These are phyloP conservation scores for Aspergillaceae sp. DNA, from an alignment of 2,329 filamentous ascomycete species.

Conservation along the genomic window DNA sequence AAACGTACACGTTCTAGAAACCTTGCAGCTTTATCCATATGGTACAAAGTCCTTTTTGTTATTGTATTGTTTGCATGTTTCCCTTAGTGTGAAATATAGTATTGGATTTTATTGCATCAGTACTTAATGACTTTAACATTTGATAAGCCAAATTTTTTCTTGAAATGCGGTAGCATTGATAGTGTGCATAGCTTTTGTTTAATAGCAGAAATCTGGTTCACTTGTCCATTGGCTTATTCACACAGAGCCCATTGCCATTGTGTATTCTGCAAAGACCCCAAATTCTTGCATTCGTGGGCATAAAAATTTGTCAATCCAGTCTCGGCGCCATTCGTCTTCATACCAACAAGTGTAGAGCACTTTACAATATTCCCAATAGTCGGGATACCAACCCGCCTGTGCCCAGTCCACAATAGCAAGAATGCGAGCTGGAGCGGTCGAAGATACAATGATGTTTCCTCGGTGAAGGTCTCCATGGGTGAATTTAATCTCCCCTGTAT, in stretches of 20 bases:
- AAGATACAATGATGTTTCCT: conserved; percentile 24
- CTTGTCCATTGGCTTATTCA: not conserved
- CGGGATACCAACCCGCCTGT: conserved; percentile 26
- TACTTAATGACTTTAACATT: too few species aligned
- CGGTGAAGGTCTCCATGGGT: conserved; percentile 27
- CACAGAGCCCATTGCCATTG: not conserved
- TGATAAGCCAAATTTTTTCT: too few species aligned
- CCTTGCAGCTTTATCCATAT: too few species aligned
- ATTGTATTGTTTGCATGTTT: too few species aligned
- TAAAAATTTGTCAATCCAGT: not conserved
- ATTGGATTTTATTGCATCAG: too few species aligned
- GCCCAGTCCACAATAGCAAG: conserved; percentile 22
- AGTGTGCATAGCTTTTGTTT: too few species aligned
- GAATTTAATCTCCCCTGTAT: conserved; percentile 21
- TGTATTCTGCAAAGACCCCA: not conserved
- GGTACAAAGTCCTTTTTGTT: too few species aligned
- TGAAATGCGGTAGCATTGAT: too few species aligned
- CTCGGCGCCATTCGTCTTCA: not conserved
- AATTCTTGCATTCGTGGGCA: not conserved
- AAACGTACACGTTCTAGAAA: too few species aligned
- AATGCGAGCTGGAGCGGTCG: conserved; percentile 10
- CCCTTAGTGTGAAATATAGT: too few species aligned
- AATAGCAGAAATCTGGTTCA: too few species aligned
- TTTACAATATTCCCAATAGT: conserved; percentile 29
- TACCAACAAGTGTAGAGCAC: conserved; percentile 16